Evolutionary conservation across 805 yeast genomes (phyloP), one percentile per base, ranked within the genome.

Genomic region (Schizosaccharomyces octosporus): DNA sequence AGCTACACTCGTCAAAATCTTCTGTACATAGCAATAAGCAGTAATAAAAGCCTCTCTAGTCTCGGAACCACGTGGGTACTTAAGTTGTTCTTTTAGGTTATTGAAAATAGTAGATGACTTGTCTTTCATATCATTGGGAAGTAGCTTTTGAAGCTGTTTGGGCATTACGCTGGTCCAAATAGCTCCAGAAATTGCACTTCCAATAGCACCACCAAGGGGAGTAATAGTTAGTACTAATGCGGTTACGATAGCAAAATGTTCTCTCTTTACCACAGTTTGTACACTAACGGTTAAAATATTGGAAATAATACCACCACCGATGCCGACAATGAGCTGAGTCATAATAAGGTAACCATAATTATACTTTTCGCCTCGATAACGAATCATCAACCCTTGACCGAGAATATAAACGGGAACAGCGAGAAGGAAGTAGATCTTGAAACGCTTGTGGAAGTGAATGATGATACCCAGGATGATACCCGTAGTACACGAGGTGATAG

Each of bases 261-360:
- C 80, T 68, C 79, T 84, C 64, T 72, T 75, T 58, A 78, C 75
- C 62, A 78, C 73, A 1, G 84, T 73, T 67, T 76, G 76, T 64
- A 78, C 76, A 54, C 83, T 76, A 15, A 78, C 78, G 65, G 78
- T 80, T 19, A 78, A 74, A 15, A 78, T 72, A 65, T 80, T 79
- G 21, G 81, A 78, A 71, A 80, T 78, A 67, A 80, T 78, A 42
- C 84, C 83, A 59, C 83, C 82, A 66, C 83, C 84, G 62, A 82
- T 75, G 66, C 85, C 85, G 67, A 80, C 69, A 43, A 82, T 67
- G 67, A 81, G 76, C 64, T 78, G 74, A n/a, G 80, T 78, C 55
- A 82, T 85, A 68, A 82, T 77, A 59, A 81, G 72, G 67, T 84
- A 85, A 61, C 73, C 69, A 43, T 73, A 69, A 29, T 78, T 73